Conservation (phyloP, 1,139 yeast genomes). For the Debaryomyces coudertii region DNA sequence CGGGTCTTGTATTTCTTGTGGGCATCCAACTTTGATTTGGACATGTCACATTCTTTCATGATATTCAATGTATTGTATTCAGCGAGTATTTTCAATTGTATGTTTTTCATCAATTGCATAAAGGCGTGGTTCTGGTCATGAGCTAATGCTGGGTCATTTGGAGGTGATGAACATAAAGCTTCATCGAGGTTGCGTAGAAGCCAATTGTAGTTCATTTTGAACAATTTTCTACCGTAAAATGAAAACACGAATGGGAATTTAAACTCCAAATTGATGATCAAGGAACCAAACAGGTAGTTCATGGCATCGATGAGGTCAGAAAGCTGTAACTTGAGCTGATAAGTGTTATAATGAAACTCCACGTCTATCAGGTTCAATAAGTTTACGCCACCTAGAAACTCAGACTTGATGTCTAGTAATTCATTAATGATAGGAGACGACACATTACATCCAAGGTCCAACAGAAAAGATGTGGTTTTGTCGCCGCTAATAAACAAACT, state of each 20-base stretch:
- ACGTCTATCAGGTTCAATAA: conserved; percentile 17
- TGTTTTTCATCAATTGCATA: not conserved
- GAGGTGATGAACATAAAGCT: not conserved
- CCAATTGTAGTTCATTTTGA: conserved; percentile 30
- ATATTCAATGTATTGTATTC: conserved; percentile 10
- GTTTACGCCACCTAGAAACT: not conserved
- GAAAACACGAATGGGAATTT: conserved; percentile 42
- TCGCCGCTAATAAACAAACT: conserved; percentile 16
- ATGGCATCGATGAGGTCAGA: conserved; percentile 23
- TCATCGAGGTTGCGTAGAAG: conserved; percentile 14
- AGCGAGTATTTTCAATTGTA: conserved; percentile 3
- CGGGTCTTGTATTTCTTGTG: conserved; percentile 3
- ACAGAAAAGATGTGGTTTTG: conserved; percentile 13
- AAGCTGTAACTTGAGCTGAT: conserved; percentile 12
- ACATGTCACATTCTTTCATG: conserved; percentile 12
- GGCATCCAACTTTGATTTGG: conserved; percentile 3
- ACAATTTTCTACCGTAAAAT: conserved; percentile 33
- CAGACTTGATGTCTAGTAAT: conserved; percentile 10
- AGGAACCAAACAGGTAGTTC: conserved; percentile 34
- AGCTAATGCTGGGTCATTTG: not conserved
- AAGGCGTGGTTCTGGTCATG: not conserved
- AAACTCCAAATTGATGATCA: conserved; percentile 34
- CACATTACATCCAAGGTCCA: conserved; percentile 25
- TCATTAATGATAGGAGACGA: conserved; percentile 21
- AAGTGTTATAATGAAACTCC: conserved; percentile 18